A percentile compares a stretch with the other conserved stretches of the same genome.
Conservation (phyloP, 176 grass and related monocot genomes). For the Guadua angustifolia region DNA sequence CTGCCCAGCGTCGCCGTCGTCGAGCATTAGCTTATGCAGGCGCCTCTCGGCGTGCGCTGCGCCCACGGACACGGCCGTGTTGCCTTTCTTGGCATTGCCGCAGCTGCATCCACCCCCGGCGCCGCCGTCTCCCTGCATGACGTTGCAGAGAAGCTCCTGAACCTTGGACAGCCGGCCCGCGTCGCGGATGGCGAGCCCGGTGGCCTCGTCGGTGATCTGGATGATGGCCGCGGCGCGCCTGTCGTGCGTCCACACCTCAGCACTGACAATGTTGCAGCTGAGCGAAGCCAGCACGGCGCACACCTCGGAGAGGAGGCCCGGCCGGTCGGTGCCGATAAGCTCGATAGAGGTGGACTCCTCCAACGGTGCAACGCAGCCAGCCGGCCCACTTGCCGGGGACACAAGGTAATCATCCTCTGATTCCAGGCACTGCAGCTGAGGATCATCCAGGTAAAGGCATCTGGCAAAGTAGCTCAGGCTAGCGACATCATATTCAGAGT, state of each 20-base stretch:
- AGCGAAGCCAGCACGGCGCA: constrained; percentile 57
- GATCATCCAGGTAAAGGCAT: background rate
- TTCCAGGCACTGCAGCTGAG: constrained; percentile 52
- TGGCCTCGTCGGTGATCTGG: constrained; percentile 55
- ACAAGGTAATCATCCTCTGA: constrained; percentile 37
- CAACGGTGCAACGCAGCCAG: background rate
- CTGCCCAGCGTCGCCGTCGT: constrained; percentile 26
- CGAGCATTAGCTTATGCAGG: constrained; percentile 63
- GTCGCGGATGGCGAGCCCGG: constrained; percentile 42
- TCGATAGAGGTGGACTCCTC: constrained; percentile 45
- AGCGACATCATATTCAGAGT: background rate
- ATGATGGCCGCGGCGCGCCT: constrained; percentile 55
- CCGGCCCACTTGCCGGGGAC: background rate
- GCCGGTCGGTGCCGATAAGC: constrained; percentile 58
- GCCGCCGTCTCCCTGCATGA: constrained; percentile 48
- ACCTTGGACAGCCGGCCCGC: constrained; percentile 33
- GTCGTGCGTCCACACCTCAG: constrained; percentile 69
- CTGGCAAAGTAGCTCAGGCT: constrained; percentile 3
- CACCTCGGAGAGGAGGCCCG: constrained; percentile 64
- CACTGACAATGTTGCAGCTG: constrained; percentile 58
- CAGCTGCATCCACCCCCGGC: background rate
- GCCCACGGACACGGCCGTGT: constrained; percentile 31
- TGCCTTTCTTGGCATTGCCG: background rate
- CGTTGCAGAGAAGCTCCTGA: constrained; percentile 47
- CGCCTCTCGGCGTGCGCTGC: constrained; percentile 52